Conservation (phyloP, 1,284 basidiomycete genomes). For the Boletellus deceptivus region DNA sequence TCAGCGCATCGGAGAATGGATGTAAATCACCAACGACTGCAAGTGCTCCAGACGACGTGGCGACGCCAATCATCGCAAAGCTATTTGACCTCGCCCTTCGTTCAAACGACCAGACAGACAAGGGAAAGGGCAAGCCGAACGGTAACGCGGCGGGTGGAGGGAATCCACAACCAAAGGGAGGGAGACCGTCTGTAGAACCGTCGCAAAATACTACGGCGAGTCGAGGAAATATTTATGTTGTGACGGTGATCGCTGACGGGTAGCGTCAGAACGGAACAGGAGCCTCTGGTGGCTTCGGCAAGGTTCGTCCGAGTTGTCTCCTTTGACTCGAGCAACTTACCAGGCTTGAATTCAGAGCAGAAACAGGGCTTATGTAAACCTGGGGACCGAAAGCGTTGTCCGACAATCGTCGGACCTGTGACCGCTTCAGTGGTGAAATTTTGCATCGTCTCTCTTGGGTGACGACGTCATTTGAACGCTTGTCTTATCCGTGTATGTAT, state of each 20-base stretch:
- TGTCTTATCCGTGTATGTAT: too few relatives aligned
- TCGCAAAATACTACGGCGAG: constrained; percentile 2
- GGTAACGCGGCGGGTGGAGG: not conserved
- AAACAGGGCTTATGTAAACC: too few relatives aligned
- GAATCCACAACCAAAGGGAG: not conserved
- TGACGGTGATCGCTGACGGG: not conserved
- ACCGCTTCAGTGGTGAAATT: too few relatives aligned
- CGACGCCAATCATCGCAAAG: constrained; percentile 33
- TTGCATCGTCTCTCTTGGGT: too few relatives aligned
- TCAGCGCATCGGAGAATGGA: constrained; percentile 38
- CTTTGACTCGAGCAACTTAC: not conserved
- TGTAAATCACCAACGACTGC: constrained; percentile 41
- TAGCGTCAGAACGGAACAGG: constrained; percentile 5
- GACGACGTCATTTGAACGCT: too few relatives aligned
- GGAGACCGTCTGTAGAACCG: too few relatives aligned
- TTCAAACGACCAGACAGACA: constrained; percentile 1
- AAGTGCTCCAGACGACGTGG: constrained; percentile 34
- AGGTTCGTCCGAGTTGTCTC: constrained; percentile 2
- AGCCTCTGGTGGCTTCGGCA: not conserved
- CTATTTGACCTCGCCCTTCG: constrained; percentile 30
- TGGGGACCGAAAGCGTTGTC: too few relatives aligned
- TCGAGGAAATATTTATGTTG: not conserved
- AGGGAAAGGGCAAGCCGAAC: constrained; percentile 4
- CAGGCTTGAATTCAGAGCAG: not conserved
- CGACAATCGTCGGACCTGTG: too few relatives aligned